Evolutionary conservation across 352 stramenopile species (phyloP), one percentile per base, ranked within the genome.

Genomic region (Lagenidium sp.): DNA sequence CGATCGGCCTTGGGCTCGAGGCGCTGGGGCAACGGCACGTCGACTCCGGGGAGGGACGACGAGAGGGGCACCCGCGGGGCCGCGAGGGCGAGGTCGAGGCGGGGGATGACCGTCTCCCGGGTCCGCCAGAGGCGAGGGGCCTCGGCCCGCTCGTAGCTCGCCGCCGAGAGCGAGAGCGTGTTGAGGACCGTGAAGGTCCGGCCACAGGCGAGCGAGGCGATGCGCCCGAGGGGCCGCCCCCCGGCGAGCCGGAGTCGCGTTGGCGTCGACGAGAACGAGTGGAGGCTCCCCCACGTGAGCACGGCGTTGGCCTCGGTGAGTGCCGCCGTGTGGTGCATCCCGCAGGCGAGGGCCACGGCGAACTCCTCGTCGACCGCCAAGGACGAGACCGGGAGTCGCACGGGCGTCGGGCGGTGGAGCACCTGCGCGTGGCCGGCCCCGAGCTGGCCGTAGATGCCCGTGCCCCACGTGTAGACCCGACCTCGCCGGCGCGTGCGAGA

Each of bases 121-220:
- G 65, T 58, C 0, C 57, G 47, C 77, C 69, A 86, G 20, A 85
- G 50, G 0, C 69, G 61, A 6, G 65, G 51, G 3, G 63, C 68
- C 25, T 86, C 55, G 20, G 48, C 55, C 22, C 50, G 57, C 40
- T 91, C 78, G 44, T 84, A 91, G 43, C 69, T 82, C 29, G 64
- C 41, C 1, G 61, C 37, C 34, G 69, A 63, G 12, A 70, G 58
- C 18, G 60, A 63, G 15, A 81, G 20, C 4, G 73, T 87, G 52
- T 82, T 88, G 47, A 88, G 88, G 16, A 85, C 44, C 6, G 77
- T 86, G 23, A 88, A 90, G 6, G 62, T 83, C 20, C 69, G 60
- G 10, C 78, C 78, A 57, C 78, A 90, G 15, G 75, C 60, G 21
- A 90, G 56, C 18, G 74, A 81, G 11, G 55, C 61, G 29, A 87